These are phyloP conservation scores for Phaeosphaeria sp. DNA, from an alignment of 2,329 filamentous ascomycete species.

Conservation along the genomic window DNA sequence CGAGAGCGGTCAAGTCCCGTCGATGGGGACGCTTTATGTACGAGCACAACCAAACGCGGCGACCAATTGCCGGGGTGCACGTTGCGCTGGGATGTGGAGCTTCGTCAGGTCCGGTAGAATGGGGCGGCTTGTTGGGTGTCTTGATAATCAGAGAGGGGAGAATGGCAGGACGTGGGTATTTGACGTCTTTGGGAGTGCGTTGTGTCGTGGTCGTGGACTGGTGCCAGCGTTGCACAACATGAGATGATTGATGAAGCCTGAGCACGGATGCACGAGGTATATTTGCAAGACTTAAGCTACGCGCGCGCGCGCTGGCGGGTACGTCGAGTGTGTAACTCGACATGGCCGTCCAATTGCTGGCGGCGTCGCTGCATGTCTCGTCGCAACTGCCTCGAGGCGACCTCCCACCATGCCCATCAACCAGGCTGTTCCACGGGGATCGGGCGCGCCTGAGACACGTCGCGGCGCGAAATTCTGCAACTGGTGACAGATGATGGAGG, in stretches of 20 bases:
- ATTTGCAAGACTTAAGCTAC: not conserved
- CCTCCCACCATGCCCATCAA: slow-evolving; percentile 16
- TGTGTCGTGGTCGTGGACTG: slow-evolving; percentile 2
- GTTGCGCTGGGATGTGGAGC: slow-evolving; percentile 9
- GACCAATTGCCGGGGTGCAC: slow-evolving; percentile 24
- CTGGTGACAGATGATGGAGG: slow-evolving; percentile 1
- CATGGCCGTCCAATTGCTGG: slow-evolving; percentile 19
- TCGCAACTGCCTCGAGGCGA: slow-evolving; percentile 25
- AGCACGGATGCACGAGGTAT: slow-evolving; percentile 4
- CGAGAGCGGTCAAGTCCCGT: slow-evolving; percentile 11
- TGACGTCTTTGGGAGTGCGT: slow-evolving; percentile 1
- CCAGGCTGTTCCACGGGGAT: not conserved
- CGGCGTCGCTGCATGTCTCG: slow-evolving; percentile 25
- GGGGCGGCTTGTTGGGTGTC: not conserved
- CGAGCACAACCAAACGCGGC: slow-evolving; percentile 10
- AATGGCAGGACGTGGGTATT: not conserved
- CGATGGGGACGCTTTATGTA: slow-evolving; percentile 9
- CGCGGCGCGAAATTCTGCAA: not conserved
- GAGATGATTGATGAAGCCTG: slow-evolving; percentile 5
- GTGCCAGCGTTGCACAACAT: slow-evolving; percentile 23
- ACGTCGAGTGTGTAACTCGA: slow-evolving; percentile 17
- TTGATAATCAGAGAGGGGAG: not conserved
- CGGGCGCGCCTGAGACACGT: slow-evolving; percentile 4
- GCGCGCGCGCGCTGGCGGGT: slow-evolving; percentile 1
- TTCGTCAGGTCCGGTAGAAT: slow-evolving; percentile 11